These are phyloP conservation scores for Wolfiporia cocos DNA, from an alignment of 1,284 basidiomycete species.

Conservation along the genomic window DNA sequence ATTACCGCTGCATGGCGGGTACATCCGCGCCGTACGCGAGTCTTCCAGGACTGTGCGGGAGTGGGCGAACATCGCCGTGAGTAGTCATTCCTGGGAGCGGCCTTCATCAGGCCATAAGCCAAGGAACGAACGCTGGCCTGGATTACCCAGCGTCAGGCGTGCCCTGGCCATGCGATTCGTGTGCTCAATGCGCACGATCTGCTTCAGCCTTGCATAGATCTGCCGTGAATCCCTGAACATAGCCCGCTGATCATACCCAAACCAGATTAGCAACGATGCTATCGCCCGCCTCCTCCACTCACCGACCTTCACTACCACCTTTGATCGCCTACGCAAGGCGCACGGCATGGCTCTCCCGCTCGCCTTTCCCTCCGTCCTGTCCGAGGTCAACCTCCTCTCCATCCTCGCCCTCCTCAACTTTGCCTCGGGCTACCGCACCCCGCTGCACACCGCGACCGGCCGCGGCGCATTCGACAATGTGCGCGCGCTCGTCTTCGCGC, in stretches of 20 bases:
- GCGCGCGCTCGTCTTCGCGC: conserved; percentile 61
- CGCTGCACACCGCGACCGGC: conserved; percentile 61
- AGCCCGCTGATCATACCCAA: background rate
- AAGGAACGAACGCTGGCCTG: too few relatives aligned
- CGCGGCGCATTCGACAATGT: conserved; percentile 81
- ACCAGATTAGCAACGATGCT: conserved; percentile 46
- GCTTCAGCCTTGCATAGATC: background rate
- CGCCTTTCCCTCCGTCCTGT: conserved; percentile 60
- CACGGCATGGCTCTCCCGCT: conserved; percentile 75
- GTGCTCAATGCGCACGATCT: background rate
- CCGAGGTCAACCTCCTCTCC: conserved; percentile 71
- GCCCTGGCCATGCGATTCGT: background rate
- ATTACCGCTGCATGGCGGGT: conserved; percentile 39
- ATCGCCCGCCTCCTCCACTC: conserved; percentile 61
- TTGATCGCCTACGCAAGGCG: conserved; percentile 49
- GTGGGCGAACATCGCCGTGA: conserved; percentile 30
- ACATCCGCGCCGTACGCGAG: conserved; percentile 42
- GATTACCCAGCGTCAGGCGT: too few relatives aligned
- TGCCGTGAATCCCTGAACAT: background rate
- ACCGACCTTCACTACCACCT: conserved; percentile 55
- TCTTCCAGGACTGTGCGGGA: conserved; percentile 42
- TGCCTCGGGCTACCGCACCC: conserved; percentile 69
- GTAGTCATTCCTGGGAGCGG: conserved; percentile 7
- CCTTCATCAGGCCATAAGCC: background rate
- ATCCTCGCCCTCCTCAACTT: conserved; percentile 76